phyloP scores from a whole-genome alignment of 306 rosid genomes.

The Fragaria vesca region DNA sequence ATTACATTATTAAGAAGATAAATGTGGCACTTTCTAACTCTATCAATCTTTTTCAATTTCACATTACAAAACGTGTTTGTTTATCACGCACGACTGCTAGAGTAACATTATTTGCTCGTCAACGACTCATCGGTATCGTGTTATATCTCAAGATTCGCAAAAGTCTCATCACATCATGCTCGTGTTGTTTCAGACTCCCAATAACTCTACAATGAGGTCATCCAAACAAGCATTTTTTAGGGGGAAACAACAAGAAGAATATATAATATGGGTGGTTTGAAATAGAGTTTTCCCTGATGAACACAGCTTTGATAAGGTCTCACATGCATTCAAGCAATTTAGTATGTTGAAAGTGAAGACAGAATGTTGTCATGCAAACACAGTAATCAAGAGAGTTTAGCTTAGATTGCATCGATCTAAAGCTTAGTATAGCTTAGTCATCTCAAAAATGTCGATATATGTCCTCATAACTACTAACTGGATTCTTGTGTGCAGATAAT shows the following conservation, averaged over 20 bases:
- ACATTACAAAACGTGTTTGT: background rate
- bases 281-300: background rate
- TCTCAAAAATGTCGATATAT: constrained; percentile 47
- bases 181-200: background rate
- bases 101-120: background rate
- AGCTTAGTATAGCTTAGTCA: constrained; percentile 2
- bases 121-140: background rate
- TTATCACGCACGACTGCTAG: background rate
- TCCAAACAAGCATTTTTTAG: background rate
- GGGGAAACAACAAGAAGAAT: background rate
- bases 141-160: background rate
- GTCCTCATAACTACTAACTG: constrained; percentile 17
- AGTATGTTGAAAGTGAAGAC: constrained; percentile 28
- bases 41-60: background rate
- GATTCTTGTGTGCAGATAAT: background rate
- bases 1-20: no score
- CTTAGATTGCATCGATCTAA: background rate
- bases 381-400: background rate
- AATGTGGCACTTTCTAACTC: no score
- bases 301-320: background rate
- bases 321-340: background rate
- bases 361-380: constrained; percentile 58
- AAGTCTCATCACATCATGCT: background rate
- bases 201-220: background rate
- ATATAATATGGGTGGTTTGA: background rate